Evolutionary conservation across 345 rosid genomes (phyloP).

Genomic region (Boechera divaricarpa): DNA sequence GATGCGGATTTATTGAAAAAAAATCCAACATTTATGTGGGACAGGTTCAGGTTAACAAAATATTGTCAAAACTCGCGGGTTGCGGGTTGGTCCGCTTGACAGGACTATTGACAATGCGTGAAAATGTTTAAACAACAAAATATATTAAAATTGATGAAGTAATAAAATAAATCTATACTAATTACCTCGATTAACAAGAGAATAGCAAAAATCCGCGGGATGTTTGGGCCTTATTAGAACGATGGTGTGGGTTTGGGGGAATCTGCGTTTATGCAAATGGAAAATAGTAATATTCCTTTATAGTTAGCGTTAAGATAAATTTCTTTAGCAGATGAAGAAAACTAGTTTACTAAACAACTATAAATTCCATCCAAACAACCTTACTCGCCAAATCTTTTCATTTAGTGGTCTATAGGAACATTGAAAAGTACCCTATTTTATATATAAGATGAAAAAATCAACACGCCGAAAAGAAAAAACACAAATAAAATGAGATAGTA

Average conservation of each 20-base stretch:
- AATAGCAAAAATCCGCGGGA: not conserved
- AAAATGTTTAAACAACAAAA: no score
- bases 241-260: not conserved
- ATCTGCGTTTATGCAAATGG: not conserved
- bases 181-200: not conserved
- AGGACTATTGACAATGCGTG: no score
- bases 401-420: constrained; percentile 19
- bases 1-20: no score
- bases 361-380: constrained; percentile 14
- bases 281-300: not conserved
- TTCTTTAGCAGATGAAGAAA: not conserved
- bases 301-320: not conserved
- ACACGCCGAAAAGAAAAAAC: not conserved
- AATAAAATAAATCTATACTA: no score
- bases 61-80: no score
- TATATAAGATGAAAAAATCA: constrained; percentile 1
- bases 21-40: no score
- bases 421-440: not conserved
- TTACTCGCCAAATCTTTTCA: constrained; percentile 13
- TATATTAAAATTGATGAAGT: no score
- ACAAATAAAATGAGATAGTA: constrained; percentile 4
- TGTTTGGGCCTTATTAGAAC: not conserved
- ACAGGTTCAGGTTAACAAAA: no score
- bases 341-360: constrained; percentile 14
- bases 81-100: no score